phyloP scores from a whole-genome alignment of 441 rosid genomes.

The Adansonia gregorii region DNA sequence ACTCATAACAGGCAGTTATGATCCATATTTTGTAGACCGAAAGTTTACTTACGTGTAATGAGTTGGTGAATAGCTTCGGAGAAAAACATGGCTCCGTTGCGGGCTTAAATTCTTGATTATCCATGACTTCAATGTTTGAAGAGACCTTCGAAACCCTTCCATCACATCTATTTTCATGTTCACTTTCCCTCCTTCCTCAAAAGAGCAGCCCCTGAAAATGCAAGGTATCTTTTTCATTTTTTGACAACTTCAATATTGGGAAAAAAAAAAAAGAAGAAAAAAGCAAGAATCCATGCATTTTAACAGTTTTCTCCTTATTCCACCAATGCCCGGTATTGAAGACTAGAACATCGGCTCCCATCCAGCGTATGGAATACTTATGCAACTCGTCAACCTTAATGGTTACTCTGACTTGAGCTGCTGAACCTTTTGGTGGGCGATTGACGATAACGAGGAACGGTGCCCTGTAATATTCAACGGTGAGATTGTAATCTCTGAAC shows the following conservation, averaged over 20 bases:
- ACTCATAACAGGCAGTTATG: no score
- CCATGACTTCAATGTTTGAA: constrained; percentile 79
- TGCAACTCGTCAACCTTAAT: constrained; percentile 65
- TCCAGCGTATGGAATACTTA: constrained; percentile 71
- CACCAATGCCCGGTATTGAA: constrained; percentile 93
- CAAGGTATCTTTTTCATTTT: neutral
- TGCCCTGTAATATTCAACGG: constrained; percentile 75
- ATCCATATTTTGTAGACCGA: no score
- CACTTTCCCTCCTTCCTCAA: constrained; percentile 69
- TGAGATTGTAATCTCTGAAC: constrained; percentile 67
- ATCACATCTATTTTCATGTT: constrained; percentile 66
- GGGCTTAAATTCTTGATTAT: constrained; percentile 50
- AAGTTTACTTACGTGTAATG: constrained; percentile 65
- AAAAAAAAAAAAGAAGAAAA: neutral
- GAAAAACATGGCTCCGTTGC: constrained; percentile 57
- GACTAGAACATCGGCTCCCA: constrained; percentile 68
- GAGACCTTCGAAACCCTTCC: constrained; percentile 72
- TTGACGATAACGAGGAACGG: constrained; percentile 71
- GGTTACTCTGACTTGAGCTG: constrained; percentile 43
- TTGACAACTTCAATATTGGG: neutral
- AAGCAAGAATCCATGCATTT: constrained; percentile 42
- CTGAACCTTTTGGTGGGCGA: constrained; percentile 51
- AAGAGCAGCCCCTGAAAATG: constrained; percentile 63
- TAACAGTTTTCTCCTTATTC: constrained; percentile 69
- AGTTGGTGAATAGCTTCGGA: constrained; percentile 78